Evolutionary conservation across 2,329 filamentous ascomycete genomes (phyloP).

Genomic region (Colletotrichum sp.): DNA sequence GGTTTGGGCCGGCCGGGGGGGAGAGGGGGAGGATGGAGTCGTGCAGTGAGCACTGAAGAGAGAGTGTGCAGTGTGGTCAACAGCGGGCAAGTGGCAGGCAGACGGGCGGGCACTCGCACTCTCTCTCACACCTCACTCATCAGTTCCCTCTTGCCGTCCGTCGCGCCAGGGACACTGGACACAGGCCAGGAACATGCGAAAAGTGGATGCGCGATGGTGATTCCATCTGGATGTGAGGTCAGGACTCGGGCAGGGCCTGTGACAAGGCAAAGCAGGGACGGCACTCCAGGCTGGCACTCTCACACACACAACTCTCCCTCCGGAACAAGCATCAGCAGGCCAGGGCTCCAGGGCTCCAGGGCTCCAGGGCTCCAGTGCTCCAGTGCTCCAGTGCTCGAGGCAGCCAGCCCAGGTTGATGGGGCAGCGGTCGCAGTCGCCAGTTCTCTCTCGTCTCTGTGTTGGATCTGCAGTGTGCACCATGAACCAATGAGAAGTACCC

Average conservation of each 20-base stretch:
- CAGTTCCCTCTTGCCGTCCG: background rate
- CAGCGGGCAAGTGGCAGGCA: background rate
- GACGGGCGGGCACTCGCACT: background rate
- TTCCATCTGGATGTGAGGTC: background rate
- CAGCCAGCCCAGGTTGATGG: constrained; percentile 10
- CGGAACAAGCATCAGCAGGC: background rate
- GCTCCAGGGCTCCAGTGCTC: background rate
- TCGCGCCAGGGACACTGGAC: background rate
- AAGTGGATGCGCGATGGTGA: background rate
- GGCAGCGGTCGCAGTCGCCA: constrained; percentile 5
- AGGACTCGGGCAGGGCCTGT: background rate
- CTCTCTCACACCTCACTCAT: background rate
- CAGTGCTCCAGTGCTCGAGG: no score
- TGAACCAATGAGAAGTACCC: background rate
- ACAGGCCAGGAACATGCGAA: background rate
- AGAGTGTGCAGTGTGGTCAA: background rate
- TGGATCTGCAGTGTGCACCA: background rate
- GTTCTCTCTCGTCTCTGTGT: background rate
- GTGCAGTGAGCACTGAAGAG: background rate
- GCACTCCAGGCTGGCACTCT: background rate
- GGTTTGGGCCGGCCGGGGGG: constrained; percentile 11
- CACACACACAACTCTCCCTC: background rate
- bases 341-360: background rate
- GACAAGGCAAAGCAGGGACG: background rate
- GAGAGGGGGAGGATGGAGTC: background rate